Conservation (phyloP, 2,329 filamentous ascomycete species). For the Fusarium sp. region DNA sequence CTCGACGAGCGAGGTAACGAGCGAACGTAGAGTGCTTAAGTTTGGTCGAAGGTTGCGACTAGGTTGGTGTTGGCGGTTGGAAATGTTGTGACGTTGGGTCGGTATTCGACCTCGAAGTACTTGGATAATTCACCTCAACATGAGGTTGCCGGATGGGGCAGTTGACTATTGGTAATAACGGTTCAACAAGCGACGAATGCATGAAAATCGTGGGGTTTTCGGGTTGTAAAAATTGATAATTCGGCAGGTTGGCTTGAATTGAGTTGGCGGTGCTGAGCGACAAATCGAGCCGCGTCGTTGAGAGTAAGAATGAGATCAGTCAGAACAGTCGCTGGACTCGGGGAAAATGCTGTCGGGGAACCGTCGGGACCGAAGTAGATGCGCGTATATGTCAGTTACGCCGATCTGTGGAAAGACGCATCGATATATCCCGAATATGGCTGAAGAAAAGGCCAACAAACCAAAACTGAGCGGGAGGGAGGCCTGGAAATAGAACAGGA, state of each 20-base stretch:
- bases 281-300: not conserved
- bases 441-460: conserved; percentile 13
- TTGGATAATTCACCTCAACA: conserved; percentile 38
- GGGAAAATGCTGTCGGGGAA: conserved; percentile 17
- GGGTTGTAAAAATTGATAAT: not conserved
- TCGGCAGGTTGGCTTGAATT: conserved; percentile 1
- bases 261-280: not conserved
- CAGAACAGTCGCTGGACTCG: not conserved
- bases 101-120: conserved; percentile 15
- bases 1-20: conserved; percentile 64
- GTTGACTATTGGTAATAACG: conserved; percentile 29
- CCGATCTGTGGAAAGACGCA: not conserved
- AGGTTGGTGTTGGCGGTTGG: conserved; percentile 17
- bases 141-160: conserved; percentile 40
- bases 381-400: conserved; percentile 9
- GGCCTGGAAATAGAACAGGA: conserved; percentile 23
- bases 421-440: conserved; percentile 9
- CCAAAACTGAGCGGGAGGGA: conserved; percentile 3
- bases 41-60: conserved; percentile 20
- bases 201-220: conserved; percentile 39
- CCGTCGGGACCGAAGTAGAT: not conserved
- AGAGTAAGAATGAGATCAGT: conserved; percentile 2
- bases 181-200: conserved; percentile 39
- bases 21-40: conserved; percentile 23
- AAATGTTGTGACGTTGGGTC: conserved; percentile 21